A percentile compares a stretch with the other conserved stretches of the same genome.
Conservation (phyloP, 768 basidiomycete species). For the Suillus luteus region DNA sequence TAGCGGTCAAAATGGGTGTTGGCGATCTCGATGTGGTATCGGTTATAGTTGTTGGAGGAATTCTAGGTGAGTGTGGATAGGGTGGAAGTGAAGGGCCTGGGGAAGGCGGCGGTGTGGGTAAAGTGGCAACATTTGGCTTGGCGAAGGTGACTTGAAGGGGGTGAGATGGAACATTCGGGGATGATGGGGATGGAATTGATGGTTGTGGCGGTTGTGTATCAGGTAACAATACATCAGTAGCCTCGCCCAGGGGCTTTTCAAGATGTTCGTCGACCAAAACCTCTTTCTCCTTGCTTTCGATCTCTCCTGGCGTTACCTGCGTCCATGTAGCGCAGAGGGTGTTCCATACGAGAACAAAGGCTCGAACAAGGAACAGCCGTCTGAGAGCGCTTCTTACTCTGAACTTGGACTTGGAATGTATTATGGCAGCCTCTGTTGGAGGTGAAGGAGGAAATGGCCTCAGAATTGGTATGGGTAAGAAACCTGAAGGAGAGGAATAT, state of each 20-base stretch:
- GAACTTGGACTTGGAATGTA: slow-evolving; percentile 41
- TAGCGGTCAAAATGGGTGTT: slow-evolving; percentile 47
- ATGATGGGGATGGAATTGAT: slow-evolving; percentile 30
- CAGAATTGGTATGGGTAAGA: slow-evolving; percentile 39
- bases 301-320: slow-evolving; percentile 38
- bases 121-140: slow-evolving; percentile 19
- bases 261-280: slow-evolving; percentile 11
- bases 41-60: slow-evolving; percentile 19
- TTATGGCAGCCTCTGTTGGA: slow-evolving; percentile 33
- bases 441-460: slow-evolving; percentile 27
- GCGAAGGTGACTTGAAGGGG: slow-evolving; percentile 14
- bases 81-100: slow-evolving; percentile 16
- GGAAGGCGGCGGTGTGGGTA: slow-evolving; percentile 30
- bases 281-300: slow-evolving; percentile 20
- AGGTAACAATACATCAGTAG: slow-evolving; percentile 23
- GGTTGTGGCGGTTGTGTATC: slow-evolving; percentile 23
- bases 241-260: slow-evolving; percentile 13
- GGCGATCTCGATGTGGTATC: slow-evolving; percentile 41
- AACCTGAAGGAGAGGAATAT: slow-evolving; percentile 61
- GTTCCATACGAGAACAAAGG: slow-evolving; percentile 71
- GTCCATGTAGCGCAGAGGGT: slow-evolving; percentile 63
- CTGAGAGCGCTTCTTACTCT: slow-evolving; percentile 45
- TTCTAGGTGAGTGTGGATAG: neutral
- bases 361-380: slow-evolving; percentile 70
- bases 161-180: slow-evolving; percentile 20